Evolutionary conservation across 1,284 basidiomycete species (phyloP).

Genomic region (Pascua sp.): DNA sequence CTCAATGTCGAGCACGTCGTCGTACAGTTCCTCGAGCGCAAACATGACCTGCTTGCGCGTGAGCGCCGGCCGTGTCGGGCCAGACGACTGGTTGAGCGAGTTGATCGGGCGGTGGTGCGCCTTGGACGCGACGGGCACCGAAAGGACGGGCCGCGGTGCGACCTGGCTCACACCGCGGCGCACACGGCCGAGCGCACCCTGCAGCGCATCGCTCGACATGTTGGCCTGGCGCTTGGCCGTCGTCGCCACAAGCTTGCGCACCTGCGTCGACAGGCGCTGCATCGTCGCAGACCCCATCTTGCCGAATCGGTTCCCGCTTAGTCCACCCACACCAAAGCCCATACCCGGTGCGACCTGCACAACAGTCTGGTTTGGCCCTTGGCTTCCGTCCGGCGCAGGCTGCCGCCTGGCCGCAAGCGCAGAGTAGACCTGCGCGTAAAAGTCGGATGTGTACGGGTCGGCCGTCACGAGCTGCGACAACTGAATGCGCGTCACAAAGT

Average conservation of each 20-base stretch:
- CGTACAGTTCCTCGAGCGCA: slow-evolving; percentile 82
- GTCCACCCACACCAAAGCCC: slow-evolving; percentile 71
- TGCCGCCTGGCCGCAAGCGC: slow-evolving; percentile 73
- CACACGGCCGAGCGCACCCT: slow-evolving; percentile 92
- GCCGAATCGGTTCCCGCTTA: slow-evolving; percentile 58
- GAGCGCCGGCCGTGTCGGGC: slow-evolving; percentile 61
- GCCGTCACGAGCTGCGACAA: slow-evolving; percentile 94
- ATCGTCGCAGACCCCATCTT: slow-evolving; percentile 71
- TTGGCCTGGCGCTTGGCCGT: slow-evolving; percentile 81
- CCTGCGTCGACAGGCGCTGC: slow-evolving; percentile 95
- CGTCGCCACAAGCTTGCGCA: slow-evolving; percentile 92
- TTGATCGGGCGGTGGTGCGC: slow-evolving; percentile 46
- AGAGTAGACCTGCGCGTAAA: slow-evolving; percentile 94
- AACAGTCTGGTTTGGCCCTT: slow-evolving; percentile 53
- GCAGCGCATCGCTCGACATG: slow-evolving; percentile 55
- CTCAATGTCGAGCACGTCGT: slow-evolving; percentile 77
- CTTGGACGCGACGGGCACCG: slow-evolving; percentile 61
- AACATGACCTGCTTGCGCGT: slow-evolving; percentile 73
- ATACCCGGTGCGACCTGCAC: slow-evolving; percentile 70
- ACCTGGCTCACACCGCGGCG: slow-evolving; percentile 64
- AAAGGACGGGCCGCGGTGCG: slow-evolving; percentile 90
- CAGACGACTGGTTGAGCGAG: slow-evolving; percentile 38
- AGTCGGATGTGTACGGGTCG: slow-evolving; percentile 96
- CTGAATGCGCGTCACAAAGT: slow-evolving; percentile 99
- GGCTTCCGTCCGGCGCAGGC: slow-evolving; percentile 54